These are phyloP conservation scores for Botrytis sinoallii DNA, from an alignment of 2,329 filamentous ascomycete species.

Conservation along the genomic window DNA sequence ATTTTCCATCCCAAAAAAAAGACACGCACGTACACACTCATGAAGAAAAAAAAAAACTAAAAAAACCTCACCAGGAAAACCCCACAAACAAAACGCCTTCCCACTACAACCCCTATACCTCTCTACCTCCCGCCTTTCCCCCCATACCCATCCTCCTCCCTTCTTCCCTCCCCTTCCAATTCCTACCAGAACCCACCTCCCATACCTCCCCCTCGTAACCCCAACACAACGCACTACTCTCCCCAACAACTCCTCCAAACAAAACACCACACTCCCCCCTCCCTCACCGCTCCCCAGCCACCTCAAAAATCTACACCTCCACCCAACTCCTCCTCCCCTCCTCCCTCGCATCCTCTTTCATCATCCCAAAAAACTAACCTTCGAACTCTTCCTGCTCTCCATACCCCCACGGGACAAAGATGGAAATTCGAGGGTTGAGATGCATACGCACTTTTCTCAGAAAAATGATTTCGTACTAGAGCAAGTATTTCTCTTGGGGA, in stretches of 20 bases:
- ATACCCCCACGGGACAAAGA: background rate
- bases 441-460: background rate
- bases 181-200: background rate
- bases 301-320: background rate
- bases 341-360: background rate
- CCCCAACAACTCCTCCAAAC: background rate
- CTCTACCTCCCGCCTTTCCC: background rate
- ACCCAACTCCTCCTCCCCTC: background rate
- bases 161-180: background rate
- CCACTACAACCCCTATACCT: background rate
- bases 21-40: rapidly evolving
- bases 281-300: background rate
- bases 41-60: background rate
- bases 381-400: background rate
- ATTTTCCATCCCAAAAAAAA: background rate
- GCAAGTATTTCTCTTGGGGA: background rate
- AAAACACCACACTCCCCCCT: background rate
- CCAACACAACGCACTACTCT: background rate
- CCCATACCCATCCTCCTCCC: rapidly evolving
- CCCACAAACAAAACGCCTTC: conserved; percentile 10
- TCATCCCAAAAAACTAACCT: background rate
- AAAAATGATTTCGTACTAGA: background rate
- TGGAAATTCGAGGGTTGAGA: background rate
- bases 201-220: background rate
- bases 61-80: conserved; percentile 10